A percentile compares a stretch with the other conserved stretches of the same genome.
These are phyloP conservation scores for Tetraselmis chui DNA, from an alignment of 139 green algal genomes.

Conservation along the genomic window DNA sequence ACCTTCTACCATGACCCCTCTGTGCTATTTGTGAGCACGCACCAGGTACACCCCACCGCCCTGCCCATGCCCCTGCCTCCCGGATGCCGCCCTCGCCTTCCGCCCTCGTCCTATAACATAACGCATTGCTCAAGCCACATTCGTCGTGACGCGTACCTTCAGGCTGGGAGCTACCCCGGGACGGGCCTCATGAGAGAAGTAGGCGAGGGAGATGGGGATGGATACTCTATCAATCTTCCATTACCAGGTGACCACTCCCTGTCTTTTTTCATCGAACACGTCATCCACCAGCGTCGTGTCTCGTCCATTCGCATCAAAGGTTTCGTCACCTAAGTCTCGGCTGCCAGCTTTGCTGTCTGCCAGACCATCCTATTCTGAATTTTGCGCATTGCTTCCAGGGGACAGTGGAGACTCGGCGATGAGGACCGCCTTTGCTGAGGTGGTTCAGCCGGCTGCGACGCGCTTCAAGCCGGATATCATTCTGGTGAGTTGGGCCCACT, in stretches of 20 bases:
- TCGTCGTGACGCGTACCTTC: too few species aligned
- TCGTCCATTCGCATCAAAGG: too few species aligned
- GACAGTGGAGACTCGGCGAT: conserved; percentile 58
- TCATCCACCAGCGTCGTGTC: too few species aligned
- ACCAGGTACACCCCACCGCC: conserved; percentile 39
- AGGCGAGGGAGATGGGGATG: conserved; percentile 55
- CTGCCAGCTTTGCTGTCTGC: too few species aligned
- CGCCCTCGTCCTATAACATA: too few species aligned
- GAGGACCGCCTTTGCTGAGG: conserved; percentile 48
- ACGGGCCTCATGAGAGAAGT: conserved; percentile 64
- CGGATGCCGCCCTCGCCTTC: too few species aligned
- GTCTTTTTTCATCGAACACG: too few species aligned
- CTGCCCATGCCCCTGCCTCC: neutral
- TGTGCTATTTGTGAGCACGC: conserved; percentile 79
- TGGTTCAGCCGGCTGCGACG: conserved; percentile 62
- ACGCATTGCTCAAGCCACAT: too few species aligned
- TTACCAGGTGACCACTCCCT: conserved; percentile 66
- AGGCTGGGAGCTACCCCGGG: conserved; percentile 32
- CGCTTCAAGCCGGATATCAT: conserved; percentile 82
- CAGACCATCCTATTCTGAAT: neutral
- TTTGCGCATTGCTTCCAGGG: conserved; percentile 6
- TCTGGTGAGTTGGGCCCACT: too few species aligned
- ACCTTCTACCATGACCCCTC: conserved; percentile 65
- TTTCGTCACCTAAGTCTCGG: too few species aligned
- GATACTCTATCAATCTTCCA: conserved; percentile 73